Evolutionary conservation across 352 stramenopile species (phyloP).

Genomic region (Phytophthora aleatoria): DNA sequence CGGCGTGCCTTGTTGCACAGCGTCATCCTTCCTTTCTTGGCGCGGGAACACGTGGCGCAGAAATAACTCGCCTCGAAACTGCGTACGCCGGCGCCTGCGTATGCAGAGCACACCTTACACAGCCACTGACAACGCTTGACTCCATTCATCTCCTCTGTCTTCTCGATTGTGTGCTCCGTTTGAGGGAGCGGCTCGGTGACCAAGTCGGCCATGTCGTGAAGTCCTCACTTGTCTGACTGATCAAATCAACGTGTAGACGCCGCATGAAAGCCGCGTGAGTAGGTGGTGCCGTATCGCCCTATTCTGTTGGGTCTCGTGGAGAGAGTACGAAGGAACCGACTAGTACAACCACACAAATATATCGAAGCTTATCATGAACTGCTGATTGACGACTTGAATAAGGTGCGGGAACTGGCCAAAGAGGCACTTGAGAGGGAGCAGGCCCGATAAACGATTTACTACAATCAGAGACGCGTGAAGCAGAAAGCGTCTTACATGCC

Average conservation of each 20-base stretch:
- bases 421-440: too few relatives aligned
- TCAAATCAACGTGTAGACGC: background rate
- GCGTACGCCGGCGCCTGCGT: background rate
- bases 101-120: background rate
- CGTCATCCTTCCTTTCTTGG: slow-evolving; percentile 15
- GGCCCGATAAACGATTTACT: too few relatives aligned
- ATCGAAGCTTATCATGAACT: too few relatives aligned
- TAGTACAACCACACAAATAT: too few relatives aligned
- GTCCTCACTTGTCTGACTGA: background rate
- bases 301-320: too few relatives aligned
- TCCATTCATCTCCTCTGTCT: background rate
- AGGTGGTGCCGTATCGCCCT: too few relatives aligned
- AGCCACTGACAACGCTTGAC: background rate
- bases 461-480: background rate
- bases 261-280: background rate
- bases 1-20: slow-evolving; percentile 18
- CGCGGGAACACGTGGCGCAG: background rate
- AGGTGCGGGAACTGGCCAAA: too few relatives aligned
- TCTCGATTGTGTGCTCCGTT: background rate
- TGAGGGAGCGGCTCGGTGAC: background rate
- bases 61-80: background rate
- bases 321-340: too few relatives aligned
- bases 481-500: background rate
- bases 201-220: background rate
- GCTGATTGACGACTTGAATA: too few relatives aligned